A percentile compares a stretch with the other conserved stretches of the same genome.
phyloP scores from a whole-genome alignment of 2,329 filamentous ascomycete species.

The Arachnomyces sp. region DNA sequence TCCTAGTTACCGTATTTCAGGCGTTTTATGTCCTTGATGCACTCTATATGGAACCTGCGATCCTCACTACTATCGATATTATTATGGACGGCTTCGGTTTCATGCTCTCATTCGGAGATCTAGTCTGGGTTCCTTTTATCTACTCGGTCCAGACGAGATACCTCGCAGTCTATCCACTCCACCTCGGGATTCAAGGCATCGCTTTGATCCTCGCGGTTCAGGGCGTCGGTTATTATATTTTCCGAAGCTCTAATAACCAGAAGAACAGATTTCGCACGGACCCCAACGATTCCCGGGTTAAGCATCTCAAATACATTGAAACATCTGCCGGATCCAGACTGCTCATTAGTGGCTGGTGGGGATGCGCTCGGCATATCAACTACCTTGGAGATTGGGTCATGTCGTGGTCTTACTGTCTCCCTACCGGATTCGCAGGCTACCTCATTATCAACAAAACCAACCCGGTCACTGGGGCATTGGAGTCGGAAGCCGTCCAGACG shows the following conservation, averaged over 20 bases:
- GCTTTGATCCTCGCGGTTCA: slow-evolving; percentile 60
- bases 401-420: slow-evolving; percentile 82
- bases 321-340: slow-evolving; percentile 75
- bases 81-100: slow-evolving; percentile 89
- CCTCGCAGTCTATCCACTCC: slow-evolving; percentile 69
- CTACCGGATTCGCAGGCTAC: slow-evolving; percentile 79
- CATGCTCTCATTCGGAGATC: slow-evolving; percentile 88
- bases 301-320: slow-evolving; percentile 76
- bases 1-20: slow-evolving; percentile 71
- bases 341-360: slow-evolving; percentile 88
- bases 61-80: slow-evolving; percentile 90
- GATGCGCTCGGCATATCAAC: slow-evolving; percentile 84
- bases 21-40: slow-evolving; percentile 75
- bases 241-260: slow-evolving; percentile 83
- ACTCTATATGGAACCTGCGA: slow-evolving; percentile 78
- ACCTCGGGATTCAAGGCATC: slow-evolving; percentile 63
- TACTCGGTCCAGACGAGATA: slow-evolving; percentile 82
- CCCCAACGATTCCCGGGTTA: slow-evolving; percentile 69
- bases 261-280: slow-evolving; percentile 92
- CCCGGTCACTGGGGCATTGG: slow-evolving; percentile 51
- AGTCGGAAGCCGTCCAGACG: slow-evolving; percentile 65
- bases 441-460: slow-evolving; percentile 50
- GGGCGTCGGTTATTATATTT: slow-evolving; percentile 71
- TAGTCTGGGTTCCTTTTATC: slow-evolving; percentile 86
- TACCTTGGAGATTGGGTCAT: slow-evolving; percentile 94